Evolutionary conservation across 2,329 filamentous ascomycete species (phyloP), one percentile per base, ranked within the genome.

Genomic region (Didymella arachidicola): DNA sequence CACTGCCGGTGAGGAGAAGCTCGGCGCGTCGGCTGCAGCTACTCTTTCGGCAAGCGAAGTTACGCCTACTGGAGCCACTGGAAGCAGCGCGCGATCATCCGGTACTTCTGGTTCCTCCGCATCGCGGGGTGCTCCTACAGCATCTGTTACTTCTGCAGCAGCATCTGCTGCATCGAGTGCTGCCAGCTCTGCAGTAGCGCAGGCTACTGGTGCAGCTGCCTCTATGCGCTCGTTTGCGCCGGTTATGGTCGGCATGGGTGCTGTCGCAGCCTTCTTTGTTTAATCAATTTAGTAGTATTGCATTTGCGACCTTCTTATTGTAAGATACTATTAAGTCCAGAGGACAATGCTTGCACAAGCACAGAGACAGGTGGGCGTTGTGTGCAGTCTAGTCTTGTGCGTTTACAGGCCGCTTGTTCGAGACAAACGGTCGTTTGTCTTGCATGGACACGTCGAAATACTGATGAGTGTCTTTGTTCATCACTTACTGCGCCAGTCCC

Each of bases 201-300:
- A 64, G 49, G 54, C 50, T n/a, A 62, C 61, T 12, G 63, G 61
- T 16, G 69, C 63, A 30, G 66, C 68, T 19, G 63, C 59, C 12
- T 61, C 67, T 0, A 57, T 69, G 49, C 61, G 56, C 48, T 67
- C 68, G 0, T 44, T 67, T 36, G 65, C 61, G 4, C 72, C 72
- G 51, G 64, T 63, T 16, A 42, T 73, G 43, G 69, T 65, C 12
- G 72, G 72, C 39, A 47, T 74, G n/a, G 72, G 71, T 52, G 71
- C 67, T 32, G 71, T 67, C 12, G 63, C 63, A 30, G 70, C 64
- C 8, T 68, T 70, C 52, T 64, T 72, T 45, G 44, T 73, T 38
- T 70, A 64, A 51, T 38, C 22, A 19, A 3, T 18, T 10, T 14
- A 29, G 27, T 2, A 12, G 38, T 11, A 29, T 26, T 19, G 34